A percentile compares a stretch with the other conserved stretches of the same genome.
Evolutionary conservation across 148 eudicot genomes (phyloP).

Genomic region (Tetragonia tetragonoides): DNA sequence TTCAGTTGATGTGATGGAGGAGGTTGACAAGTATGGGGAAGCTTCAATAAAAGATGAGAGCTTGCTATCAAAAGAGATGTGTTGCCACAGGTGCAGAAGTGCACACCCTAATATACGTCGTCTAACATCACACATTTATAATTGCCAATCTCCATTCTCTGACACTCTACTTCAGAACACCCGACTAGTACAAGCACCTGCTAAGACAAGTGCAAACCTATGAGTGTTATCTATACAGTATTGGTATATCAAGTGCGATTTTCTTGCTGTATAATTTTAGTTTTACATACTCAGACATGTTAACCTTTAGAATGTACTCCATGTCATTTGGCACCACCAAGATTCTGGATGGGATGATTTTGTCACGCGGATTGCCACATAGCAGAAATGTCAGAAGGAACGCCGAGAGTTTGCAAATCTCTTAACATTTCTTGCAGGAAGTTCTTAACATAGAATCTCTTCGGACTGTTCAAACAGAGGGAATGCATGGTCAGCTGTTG

Average conservation of each 20-base stretch:
- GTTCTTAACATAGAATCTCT: too few relatives aligned
- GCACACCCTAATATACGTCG: slow-evolving; percentile 94
- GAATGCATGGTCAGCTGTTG: too few relatives aligned
- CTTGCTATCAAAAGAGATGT: slow-evolving; percentile 57
- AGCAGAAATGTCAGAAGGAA: too few relatives aligned
- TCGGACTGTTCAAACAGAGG: too few relatives aligned
- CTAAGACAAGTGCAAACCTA: slow-evolving; percentile 5
- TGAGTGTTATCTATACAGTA: neutral
- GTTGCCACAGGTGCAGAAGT: slow-evolving; percentile 88
- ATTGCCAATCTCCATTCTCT: slow-evolving; percentile 63
- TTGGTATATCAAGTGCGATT: neutral
- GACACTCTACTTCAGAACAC: slow-evolving; percentile 45
- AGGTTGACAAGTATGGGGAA: slow-evolving; percentile 47
- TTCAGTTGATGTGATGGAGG: slow-evolving; percentile 73
- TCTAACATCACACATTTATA: slow-evolving; percentile 60
- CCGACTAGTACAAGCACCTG: slow-evolving; percentile 44
- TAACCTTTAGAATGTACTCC: neutral
- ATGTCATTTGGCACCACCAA: neutral
- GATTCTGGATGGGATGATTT: too few relatives aligned
- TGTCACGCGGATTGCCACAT: too few relatives aligned
- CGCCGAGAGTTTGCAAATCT: too few relatives aligned
- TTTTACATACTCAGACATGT: slow-evolving; percentile 47
- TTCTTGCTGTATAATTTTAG: neutral
- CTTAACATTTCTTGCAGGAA: too few relatives aligned
- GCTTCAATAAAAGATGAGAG: slow-evolving; percentile 47